Percentiles rank a stretch among this genome's conserved stretches.
These are phyloP conservation scores for Cyclotella cryptica DNA, from an alignment of 108 stramenopile genomes.

Conservation along the genomic window DNA sequence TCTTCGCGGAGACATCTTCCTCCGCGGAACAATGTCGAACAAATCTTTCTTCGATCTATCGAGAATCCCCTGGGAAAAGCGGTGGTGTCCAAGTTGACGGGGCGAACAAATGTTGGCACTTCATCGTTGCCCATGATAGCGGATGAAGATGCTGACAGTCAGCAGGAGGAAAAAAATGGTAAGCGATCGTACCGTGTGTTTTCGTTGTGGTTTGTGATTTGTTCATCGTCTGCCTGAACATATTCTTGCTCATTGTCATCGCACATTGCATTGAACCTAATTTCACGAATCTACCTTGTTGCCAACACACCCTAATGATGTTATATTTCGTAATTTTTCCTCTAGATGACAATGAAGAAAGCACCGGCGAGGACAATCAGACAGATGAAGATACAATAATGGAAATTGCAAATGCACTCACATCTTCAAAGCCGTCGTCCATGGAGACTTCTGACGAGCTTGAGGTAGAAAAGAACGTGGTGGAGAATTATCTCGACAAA, in stretches of 20 bases:
- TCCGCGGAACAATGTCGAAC: not conserved
- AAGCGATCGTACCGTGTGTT: not conserved
- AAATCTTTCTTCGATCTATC: not conserved
- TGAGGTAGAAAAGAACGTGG: not conserved
- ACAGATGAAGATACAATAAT: constrained; percentile 23
- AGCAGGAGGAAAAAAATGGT: not conserved
- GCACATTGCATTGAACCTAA: not conserved
- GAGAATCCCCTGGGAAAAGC: not conserved
- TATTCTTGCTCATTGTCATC: too few species aligned
- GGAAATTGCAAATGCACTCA: constrained; percentile 44
- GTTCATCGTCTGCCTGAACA: not conserved
- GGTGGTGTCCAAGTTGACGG: not conserved
- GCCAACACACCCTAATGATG: too few species aligned
- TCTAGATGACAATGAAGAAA: too few species aligned
- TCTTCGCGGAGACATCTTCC: constrained; percentile 1
- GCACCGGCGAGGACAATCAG: not conserved
- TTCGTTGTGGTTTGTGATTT: not conserved
- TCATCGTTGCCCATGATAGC: not conserved
- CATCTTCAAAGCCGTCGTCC: constrained; percentile 1
- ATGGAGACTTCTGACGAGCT: not conserved
- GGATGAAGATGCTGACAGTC: not conserved
- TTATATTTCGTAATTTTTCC: too few species aligned
- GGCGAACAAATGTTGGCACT: not conserved
- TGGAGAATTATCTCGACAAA: constrained; percentile 2
- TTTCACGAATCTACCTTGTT: not conserved